Conservation (phyloP, 2,329 filamentous ascomycete species). For the Calcarisporium arbuscula region DNA sequence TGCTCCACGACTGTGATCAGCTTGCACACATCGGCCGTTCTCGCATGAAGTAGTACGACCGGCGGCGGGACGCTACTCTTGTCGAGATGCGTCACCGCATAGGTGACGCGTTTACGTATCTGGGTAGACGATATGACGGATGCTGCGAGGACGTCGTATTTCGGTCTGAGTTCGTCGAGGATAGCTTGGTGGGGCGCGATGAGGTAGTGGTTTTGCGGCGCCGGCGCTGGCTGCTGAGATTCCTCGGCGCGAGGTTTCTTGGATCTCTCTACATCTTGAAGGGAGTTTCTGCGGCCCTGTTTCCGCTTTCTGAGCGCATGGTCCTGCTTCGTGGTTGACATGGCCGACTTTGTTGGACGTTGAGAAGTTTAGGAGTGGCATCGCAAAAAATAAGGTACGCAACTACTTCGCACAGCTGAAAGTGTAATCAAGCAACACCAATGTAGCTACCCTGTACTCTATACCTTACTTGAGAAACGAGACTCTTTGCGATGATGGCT, state of each 20-base stretch:
- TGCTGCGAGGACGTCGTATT: conserved; percentile 44
- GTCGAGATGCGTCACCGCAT: conserved; percentile 37
- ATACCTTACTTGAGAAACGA: too few relatives aligned
- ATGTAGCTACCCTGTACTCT: too few relatives aligned
- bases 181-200: conserved; percentile 34
- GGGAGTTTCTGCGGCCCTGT: background rate
- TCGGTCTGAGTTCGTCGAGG: conserved; percentile 35
- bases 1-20: conserved; percentile 64
- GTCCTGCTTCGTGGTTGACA: conserved; percentile 5
- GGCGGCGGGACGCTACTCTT: too few relatives aligned
- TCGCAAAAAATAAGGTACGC: too few relatives aligned
- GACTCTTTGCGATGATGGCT: too few relatives aligned
- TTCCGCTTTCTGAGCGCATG: conserved; percentile 9
- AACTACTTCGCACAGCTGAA: too few relatives aligned
- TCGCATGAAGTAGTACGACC: conserved; percentile 45
- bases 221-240: too few relatives aligned
- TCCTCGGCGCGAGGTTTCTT: conserved; percentile 9
- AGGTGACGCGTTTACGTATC: conserved; percentile 48
- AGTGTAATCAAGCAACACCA: too few relatives aligned
- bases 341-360: background rate
- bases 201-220: conserved; percentile 15
- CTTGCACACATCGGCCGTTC: conserved; percentile 50
- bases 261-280: too few relatives aligned
- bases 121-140: conserved; percentile 55
- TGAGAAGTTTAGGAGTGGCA: too few relatives aligned